Evolutionary conservation across 2,329 filamentous ascomycete genomes (phyloP), one percentile per base, ranked within the genome.

Genomic region (Seiridium cupressi): DNA sequence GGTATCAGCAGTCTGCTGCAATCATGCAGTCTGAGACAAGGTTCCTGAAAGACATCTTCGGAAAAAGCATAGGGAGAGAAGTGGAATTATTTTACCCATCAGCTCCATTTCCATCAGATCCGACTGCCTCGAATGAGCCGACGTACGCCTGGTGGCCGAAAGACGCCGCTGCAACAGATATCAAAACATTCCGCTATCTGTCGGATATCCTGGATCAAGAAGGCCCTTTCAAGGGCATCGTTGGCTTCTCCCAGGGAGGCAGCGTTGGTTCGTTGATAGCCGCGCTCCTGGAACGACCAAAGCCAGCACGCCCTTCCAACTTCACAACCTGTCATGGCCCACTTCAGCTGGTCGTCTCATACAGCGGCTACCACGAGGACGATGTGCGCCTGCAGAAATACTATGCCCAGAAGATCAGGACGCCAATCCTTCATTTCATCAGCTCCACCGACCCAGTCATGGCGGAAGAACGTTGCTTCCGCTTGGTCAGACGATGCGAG

Each of bases 181-280:
- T 62, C 32, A 36, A 60, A 31, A 62, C 61, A 32, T 62, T 62
- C n/a, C 51, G 51, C 34, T 62, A 62, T 26, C 51, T 62, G 36
- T 62, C 61, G 11, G 42, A 58, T 9, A 61, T 61, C 38, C 40
- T 62, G 9, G 61, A 62, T 44, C 44, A 58, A 26, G 58, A 62
- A 48, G 61, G 61, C 5, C 61, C 61, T 26, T 62, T 62, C 35
- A 58, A 61, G 34, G 61, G 61, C 40, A 58, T 62, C 51, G 51
- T 62, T 34, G 61, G 61, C 40, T 62, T 62, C 46, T 62, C 61
- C 5, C 61, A 62, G n/a, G 61, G 61, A n/a, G 61, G 58, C 46
- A 62, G 61, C 34, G 61, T 62, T 36, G 61, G 59, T n/a, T 55
- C 61, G 44, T 38, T 62, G 55, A 55, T 61, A 32, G 61, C 61